Evolutionary conservation across 1,284 basidiomycete genomes (phyloP), one percentile per base, ranked within the genome.

Genomic region (Cryptococcus hybrid): DNA sequence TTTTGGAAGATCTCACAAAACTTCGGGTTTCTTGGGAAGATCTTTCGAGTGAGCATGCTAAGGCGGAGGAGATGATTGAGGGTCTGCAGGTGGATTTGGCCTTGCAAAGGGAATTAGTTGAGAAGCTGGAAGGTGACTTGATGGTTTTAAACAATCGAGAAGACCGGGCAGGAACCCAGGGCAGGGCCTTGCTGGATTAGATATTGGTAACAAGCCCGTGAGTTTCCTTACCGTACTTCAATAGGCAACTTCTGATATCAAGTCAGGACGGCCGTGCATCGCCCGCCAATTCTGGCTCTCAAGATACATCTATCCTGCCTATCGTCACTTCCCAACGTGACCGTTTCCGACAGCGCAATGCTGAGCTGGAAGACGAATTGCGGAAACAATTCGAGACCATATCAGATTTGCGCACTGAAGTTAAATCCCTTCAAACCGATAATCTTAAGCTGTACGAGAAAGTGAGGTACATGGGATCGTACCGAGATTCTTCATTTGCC

Each of bases 301-400:
- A 88, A 4, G 92, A 96, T 68, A 90, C 88, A 0, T 93, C 91
- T 0, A 96, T 96, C 65, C 78, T 97, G 12, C 92, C 92, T 0
- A 98, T 99, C 64, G 94, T 99, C 42, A 98, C 95, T 0, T 90
- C 89, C 63, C 96, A 99, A 75, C 84, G 94, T 57, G 95, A 99
- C 73, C 85, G 94, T 5, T 98, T 98, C 84, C 84, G 94, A 52
- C 89, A 92, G 72, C 85, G 95, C 13, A 98, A 98, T 71, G 89
- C 91, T 15, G 95, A 99, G 74, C 84, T 99, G 8, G 95, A 99
- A 79, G 93, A 98, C 87, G 93, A 99, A 79, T 84, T 99, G 7
- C 88, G 92, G 48, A 90, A 88, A 66, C 94, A 98, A 75, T 95
- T 90, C 79, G 90, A 93, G 61, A 85, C 88, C 52, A 93, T 98